phyloP scores from a whole-genome alignment of 495 filamentous ascomycete species.

The Hypoxylon trugodes region DNA sequence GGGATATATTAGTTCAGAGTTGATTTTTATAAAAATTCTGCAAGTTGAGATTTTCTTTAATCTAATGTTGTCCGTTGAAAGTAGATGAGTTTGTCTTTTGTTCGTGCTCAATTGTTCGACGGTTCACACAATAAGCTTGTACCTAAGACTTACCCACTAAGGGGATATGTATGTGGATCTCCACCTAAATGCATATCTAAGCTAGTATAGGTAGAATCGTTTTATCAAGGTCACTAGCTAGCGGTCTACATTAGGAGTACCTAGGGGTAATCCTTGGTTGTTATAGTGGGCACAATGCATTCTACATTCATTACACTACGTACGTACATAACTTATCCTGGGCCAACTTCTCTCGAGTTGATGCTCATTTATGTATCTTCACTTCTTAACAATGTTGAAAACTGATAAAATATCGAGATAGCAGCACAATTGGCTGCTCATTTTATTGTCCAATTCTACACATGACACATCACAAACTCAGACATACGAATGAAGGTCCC shows the following conservation, averaged over 20 bases:
- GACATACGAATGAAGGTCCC: conserved; percentile 42
- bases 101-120: no score
- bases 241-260: background rate
- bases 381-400: conserved; percentile 29
- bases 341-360: background rate
- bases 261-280: no score
- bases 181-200: background rate
- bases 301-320: background rate
- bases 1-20: background rate
- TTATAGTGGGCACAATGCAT: no score
- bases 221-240: background rate
- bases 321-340: background rate
- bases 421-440: conserved; percentile 30
- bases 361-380: conserved; percentile 14
- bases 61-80: conserved; percentile 2
- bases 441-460: conserved; percentile 9
- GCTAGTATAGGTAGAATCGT: background rate
- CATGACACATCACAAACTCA: conserved; percentile 18
- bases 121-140: no score
- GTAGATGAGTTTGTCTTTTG: no score
- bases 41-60: background rate
- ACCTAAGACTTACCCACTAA: no score
- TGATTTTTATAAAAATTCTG: background rate
- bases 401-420: conserved; percentile 15
- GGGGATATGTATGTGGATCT: background rate